Evolutionary conservation across 768 basidiomycete genomes (phyloP), one percentile per base, ranked within the genome.

Genomic region (Auriscalpium microsporum): DNA sequence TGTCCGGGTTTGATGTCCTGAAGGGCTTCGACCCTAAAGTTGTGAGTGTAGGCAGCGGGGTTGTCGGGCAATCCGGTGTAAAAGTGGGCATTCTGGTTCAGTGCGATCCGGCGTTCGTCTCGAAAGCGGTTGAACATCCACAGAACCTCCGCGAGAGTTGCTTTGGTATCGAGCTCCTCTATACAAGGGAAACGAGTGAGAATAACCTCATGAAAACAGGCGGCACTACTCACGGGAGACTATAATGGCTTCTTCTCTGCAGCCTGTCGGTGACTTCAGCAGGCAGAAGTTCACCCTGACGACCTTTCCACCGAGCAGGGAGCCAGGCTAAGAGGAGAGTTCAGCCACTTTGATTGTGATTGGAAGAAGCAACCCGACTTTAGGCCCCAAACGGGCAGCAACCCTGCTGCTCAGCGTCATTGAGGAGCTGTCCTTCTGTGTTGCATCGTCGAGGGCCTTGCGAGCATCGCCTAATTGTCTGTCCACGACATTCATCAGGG

Each of bases 61-160:
- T 8, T 38, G 10, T 11, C 10, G 8, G 57, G 54, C 8, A 58
- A 45, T 10, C 1, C 16, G 13, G 8, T 11, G 10, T 58, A 58
- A 35, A 58, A 58, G 50, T 49, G 47, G 21, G 58, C 55, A 13
- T 56, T 56, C 6, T 58, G 50, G n/a, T 37, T 45, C 16, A 56
- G 55, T 1, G 50, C 38, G n/a, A 58, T 34, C 23, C 58, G 58
- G 8, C 21, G 46, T 8, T 35, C 11, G 9, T 14, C 50, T 35
- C 45, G 37, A 36, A 45, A 33, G 21, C 51, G 55, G 28, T 35
- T 40, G 42, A 58, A 56, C 13, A 56, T 58, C 58, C 58, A 58
- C 8, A 56, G 8, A 10, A 58, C 34, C 45, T 58, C 58, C 13
- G 40, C 13, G 4, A 37, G 17, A 10, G 10, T 34, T 10, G 57